Percentiles rank a stretch among this genome's conserved stretches.
phyloP scores from a whole-genome alignment of 2,329 filamentous ascomycete genomes.

The Ophiostoma quercus region DNA sequence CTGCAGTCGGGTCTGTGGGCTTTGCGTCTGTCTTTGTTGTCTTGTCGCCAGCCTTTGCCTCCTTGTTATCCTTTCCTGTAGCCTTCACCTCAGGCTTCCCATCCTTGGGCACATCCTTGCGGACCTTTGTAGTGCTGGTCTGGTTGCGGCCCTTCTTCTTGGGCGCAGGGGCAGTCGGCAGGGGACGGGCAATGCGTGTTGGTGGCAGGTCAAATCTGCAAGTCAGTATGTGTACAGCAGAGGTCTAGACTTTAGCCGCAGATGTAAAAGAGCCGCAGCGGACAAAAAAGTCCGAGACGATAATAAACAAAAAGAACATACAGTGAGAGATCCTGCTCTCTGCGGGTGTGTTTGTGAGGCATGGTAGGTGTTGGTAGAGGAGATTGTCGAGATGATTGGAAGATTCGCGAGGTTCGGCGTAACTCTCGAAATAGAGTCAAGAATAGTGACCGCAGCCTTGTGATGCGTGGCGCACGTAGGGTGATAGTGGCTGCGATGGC shows the following conservation, averaged over 20 bases:
- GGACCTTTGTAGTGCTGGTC: constrained; percentile 29
- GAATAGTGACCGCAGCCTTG: neutral
- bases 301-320: constrained; percentile 23
- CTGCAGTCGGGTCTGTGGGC: neutral
- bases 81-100: constrained; percentile 17
- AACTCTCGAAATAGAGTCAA: neutral
- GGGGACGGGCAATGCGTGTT: constrained; percentile 45
- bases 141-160: constrained; percentile 30
- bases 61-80: neutral
- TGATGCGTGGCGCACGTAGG: neutral
- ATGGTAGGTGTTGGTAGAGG: constrained; percentile 42
- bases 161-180: constrained; percentile 36
- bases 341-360: constrained; percentile 83
- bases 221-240: neutral
- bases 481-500: neutral
- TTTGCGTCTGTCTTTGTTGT: neutral
- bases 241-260: too few relatives aligned
- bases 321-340: constrained; percentile 54
- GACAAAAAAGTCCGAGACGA: neutral
- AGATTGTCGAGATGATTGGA: neutral
- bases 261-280: neutral
- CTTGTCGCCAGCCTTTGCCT: neutral
- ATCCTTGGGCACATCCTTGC: constrained; percentile 11
- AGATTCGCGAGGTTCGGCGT: neutral
- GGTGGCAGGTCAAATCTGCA: constrained; percentile 48